Evolutionary conservation across 805 yeast genomes (phyloP).

Genomic region (Yamadazyma sp.): DNA sequence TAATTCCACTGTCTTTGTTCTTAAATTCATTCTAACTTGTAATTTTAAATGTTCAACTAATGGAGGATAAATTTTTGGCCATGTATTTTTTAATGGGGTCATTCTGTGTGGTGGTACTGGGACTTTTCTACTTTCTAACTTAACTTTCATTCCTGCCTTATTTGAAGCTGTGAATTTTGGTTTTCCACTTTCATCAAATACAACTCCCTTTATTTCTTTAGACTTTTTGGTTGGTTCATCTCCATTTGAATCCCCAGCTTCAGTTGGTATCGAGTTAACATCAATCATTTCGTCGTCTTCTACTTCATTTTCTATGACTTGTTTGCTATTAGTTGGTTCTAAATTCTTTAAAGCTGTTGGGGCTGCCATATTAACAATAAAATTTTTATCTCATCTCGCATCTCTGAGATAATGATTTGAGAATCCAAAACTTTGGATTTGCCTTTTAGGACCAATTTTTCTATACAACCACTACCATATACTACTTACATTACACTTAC

Average conservation of each 20-base stretch:
- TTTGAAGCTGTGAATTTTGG: slow-evolving; percentile 80
- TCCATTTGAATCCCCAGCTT: slow-evolving; percentile 38
- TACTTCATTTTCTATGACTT: background rate
- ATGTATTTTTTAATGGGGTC: slow-evolving; percentile 83
- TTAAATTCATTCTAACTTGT: slow-evolving; percentile 93
- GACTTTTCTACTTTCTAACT: slow-evolving; percentile 82
- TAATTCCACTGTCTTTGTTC: slow-evolving; percentile 82
- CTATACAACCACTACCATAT: too few relatives aligned
- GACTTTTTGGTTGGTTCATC: slow-evolving; percentile 25
- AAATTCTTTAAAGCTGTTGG: slow-evolving; percentile 50
- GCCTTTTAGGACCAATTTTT: too few relatives aligned
- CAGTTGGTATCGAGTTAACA: slow-evolving; percentile 16
- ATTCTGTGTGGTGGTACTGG: slow-evolving; percentile 97
- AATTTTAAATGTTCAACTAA: slow-evolving; percentile 90
- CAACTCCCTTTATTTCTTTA: slow-evolving; percentile 36
- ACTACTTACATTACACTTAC: too few relatives aligned
- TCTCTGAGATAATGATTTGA: too few relatives aligned
- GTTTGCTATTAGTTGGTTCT: background rate
- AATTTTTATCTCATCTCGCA: slow-evolving; percentile 15
- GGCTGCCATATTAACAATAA: slow-evolving; percentile 38
- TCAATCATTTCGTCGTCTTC: slow-evolving; percentile 47
- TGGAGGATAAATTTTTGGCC: slow-evolving; percentile 96
- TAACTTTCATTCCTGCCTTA: slow-evolving; percentile 60
- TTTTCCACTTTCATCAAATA: slow-evolving; percentile 83
- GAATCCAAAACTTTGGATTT: too few relatives aligned